A percentile compares a stretch with the other conserved stretches of the same genome.
Conservation (phyloP, 176 grass and related monocot species). For the Saccharum spontaneum region DNA sequence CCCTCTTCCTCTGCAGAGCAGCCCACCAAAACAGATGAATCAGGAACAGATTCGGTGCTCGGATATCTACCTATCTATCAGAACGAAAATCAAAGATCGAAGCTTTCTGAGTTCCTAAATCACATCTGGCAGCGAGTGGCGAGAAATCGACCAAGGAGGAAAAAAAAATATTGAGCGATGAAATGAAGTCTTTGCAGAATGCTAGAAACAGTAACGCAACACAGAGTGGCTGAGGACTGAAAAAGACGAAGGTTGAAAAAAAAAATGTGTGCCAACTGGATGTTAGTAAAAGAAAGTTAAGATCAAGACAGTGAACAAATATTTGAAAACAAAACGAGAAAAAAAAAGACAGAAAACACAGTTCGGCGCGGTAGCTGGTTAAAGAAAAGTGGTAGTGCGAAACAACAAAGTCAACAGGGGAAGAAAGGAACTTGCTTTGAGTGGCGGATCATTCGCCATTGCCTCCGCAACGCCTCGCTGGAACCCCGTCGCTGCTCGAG, state of each 20-base stretch:
- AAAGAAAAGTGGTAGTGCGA: not conserved
- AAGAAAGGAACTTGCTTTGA: constrained; percentile 14
- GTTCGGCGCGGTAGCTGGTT: not conserved
- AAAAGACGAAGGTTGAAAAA: not conserved
- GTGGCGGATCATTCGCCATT: constrained; percentile 28
- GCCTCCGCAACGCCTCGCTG: not conserved
- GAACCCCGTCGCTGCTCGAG: not conserved
- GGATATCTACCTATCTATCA: not conserved
- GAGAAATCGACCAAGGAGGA: not conserved
- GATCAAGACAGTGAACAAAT: not conserved
- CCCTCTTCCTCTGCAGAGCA: constrained; percentile 39
- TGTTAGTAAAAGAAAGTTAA: not conserved
- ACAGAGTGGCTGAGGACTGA: not conserved
- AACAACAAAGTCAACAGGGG: not conserved
- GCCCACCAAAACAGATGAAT: not conserved
- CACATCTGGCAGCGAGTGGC: not conserved
- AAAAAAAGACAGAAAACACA: not conserved
- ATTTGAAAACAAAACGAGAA: not conserved
- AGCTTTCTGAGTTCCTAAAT: not conserved
- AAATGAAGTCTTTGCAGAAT: not conserved
- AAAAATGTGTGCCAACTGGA: not conserved
- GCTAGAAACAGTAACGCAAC: not conserved
- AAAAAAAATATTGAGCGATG: not conserved
- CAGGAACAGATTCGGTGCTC: not conserved
- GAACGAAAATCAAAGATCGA: not conserved